Conservation (phyloP, 106 monocot genomes). For the Acorus gramineus region DNA sequence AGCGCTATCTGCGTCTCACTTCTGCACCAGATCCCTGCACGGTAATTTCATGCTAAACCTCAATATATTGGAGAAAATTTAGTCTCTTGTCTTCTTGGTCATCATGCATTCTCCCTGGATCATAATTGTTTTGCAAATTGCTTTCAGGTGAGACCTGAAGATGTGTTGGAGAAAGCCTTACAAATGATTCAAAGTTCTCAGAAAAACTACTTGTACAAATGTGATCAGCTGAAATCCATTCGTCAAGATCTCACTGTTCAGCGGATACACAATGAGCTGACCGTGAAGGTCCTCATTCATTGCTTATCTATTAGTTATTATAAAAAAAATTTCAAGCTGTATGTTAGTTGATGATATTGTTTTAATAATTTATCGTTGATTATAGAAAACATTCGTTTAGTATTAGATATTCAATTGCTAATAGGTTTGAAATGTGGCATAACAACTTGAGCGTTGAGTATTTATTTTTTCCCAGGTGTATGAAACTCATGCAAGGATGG, state of each 20-base stretch:
- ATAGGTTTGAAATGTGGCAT: no score
- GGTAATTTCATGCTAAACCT: constrained; percentile 20
- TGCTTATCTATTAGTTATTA: neutral
- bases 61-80: neutral
- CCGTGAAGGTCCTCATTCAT: constrained; percentile 56
- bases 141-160: constrained; percentile 90
- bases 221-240: constrained; percentile 95
- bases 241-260: constrained; percentile 95
- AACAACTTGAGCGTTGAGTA: no score
- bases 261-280: constrained; percentile 76
- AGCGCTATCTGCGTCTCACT: constrained; percentile 89
- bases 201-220: constrained; percentile 92
- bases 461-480: constrained; percentile 48
- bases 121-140: constrained; percentile 3
- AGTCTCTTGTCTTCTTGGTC: neutral
- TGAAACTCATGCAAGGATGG: constrained; percentile 85
- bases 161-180: constrained; percentile 78
- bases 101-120: no score
- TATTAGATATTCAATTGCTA: no score
- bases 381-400: no score
- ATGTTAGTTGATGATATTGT: no score
- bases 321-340: no score
- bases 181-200: constrained; percentile 66
- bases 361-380: no score
- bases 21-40: constrained; percentile 90